Base-by-base conservation (phyloP, 805 yeast species). In the Lipomyces anomalus region DNA sequence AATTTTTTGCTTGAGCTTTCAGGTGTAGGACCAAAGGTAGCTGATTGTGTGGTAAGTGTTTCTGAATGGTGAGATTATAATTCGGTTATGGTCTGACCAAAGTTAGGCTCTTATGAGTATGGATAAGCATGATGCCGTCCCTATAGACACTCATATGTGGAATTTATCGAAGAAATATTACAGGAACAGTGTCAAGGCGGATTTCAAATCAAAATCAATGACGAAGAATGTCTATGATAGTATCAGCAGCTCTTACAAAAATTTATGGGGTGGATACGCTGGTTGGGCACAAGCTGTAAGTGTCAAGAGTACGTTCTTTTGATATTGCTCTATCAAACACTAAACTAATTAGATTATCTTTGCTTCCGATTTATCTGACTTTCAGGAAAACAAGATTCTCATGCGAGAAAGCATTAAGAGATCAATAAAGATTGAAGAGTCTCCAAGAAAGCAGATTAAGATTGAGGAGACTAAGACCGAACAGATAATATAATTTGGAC, bases 11-110 rank as follows among this genome's bases (percentile, higher is more conserved):
- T 82, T 52, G 71, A 75, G 50, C 82, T 84, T 56, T 70, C 75
- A 2, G 98, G 98, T 0, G 96, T 92, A 0, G 98, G 98, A 0
- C 97, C 97, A 0, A 92, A 92, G 66, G 97, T 92, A 1, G 97
- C 98, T 0, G 98, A 92, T 57, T 92, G 98, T 63, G 92, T 92
- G 6, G 56, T 54, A 47, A 32, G 53, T 50, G n/a, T n/a, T n/a
- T n/a, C n/a, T n/a, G n/a, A n/a, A n/a, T n/a, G n/a, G n/a, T 23
- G 28, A n/a, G 5, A n/a, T 32, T 42, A 4, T 20, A 4, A 20
- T 18, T 4, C 22, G 24, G 20, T 21, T 7, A 24, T 26, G 20
- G 11, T 21, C 13, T 28, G 6, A 13, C 7, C 13, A 13, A 9
- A 23, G 7, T 2, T n/a, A 54, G 13, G 81, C 94, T 53, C 69